Evolutionary conservation across 2,329 filamentous ascomycete species (phyloP).

Genomic region (Colletotrichum theobromicola): DNA sequence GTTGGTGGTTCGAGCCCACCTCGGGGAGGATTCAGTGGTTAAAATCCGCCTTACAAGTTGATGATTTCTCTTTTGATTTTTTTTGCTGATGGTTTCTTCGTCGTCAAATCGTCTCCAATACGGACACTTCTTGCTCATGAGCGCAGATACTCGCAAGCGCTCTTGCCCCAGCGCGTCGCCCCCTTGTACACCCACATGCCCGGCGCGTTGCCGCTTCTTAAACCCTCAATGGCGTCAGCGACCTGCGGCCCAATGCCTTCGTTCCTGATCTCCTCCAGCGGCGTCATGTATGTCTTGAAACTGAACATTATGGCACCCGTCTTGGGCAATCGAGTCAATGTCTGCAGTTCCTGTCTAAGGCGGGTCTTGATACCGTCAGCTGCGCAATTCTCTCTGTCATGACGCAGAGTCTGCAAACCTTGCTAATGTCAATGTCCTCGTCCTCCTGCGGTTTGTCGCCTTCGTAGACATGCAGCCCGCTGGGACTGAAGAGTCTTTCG

Average conservation of each 20-base stretch:
- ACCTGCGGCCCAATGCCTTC: constrained; percentile 52
- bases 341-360: constrained; percentile 57
- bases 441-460: constrained; percentile 37
- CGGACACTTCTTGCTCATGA: background rate
- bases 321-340: constrained; percentile 52
- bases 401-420: constrained; percentile 25
- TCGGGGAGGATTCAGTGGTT: background rate
- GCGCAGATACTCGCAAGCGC: constrained; percentile 51
- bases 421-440: constrained; percentile 41
- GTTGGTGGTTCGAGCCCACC: constrained; percentile 12
- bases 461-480: constrained; percentile 40
- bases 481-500: constrained; percentile 42
- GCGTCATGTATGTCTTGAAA: constrained; percentile 61
- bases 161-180: constrained; percentile 50
- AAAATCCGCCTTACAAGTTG: background rate
- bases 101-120: background rate
- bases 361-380: constrained; percentile 30
- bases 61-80: background rate
- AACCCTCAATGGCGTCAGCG: constrained; percentile 58
- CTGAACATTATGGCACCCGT: constrained; percentile 55
- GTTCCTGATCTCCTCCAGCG: constrained; percentile 50
- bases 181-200: constrained; percentile 61
- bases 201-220: constrained; percentile 54
- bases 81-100: background rate
- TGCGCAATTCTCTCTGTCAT: background rate